phyloP scores from a whole-genome alignment of 495 filamentous ascomycete species.

The Cercophora samala region DNA sequence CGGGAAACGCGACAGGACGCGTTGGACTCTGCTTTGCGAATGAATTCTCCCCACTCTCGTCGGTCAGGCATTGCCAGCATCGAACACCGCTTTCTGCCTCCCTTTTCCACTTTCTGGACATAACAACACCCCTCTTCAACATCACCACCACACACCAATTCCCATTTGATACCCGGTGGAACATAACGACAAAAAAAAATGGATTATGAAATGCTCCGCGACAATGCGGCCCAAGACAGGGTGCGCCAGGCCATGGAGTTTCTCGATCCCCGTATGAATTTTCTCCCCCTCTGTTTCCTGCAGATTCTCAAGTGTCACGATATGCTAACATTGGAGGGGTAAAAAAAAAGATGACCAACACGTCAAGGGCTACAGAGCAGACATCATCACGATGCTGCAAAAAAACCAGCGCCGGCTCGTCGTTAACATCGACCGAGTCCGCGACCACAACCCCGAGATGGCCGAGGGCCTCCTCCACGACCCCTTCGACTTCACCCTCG shows the following conservation, averaged over 20 bases:
- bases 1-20: constrained; percentile 30
- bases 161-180: constrained; percentile 9
- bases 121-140: constrained; percentile 3
- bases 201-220: constrained; percentile 69
- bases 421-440: constrained; percentile 92
- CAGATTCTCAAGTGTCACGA: background rate
- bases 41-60: constrained; percentile 18
- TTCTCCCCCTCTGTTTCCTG: constrained; percentile 3
- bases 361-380: constrained; percentile 74
- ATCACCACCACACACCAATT: constrained; percentile 5
- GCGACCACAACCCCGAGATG: constrained; percentile 82
- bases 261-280: constrained; percentile 72
- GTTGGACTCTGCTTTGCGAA: constrained; percentile 21
- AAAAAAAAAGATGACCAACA: constrained; percentile 47
- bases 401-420: constrained; percentile 71
- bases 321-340: background rate
- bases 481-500: constrained; percentile 82
- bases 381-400: constrained; percentile 91
- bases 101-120: background rate
- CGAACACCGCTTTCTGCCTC: background rate
- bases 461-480: constrained; percentile 82
- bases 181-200: constrained; percentile 48
- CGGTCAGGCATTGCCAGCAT: background rate
- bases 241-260: constrained; percentile 79
- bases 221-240: constrained; percentile 77